phyloP scores from a whole-genome alignment of 2,329 filamentous ascomycete species.

The Dactylellina sp. region DNA sequence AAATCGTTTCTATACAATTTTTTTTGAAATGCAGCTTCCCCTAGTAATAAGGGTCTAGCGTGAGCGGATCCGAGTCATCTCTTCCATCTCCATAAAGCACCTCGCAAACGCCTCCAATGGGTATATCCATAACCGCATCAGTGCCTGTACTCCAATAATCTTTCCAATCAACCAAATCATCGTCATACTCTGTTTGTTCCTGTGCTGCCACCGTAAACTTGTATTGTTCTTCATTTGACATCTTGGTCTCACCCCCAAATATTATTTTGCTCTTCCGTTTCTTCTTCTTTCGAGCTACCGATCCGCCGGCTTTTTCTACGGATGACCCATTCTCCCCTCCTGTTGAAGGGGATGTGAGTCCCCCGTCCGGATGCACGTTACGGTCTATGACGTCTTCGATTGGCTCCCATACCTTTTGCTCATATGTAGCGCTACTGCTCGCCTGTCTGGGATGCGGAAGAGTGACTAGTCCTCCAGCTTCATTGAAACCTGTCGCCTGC shows the following conservation, averaged over 20 bases:
- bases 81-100: slow-evolving; percentile 81
- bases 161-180: slow-evolving; percentile 74
- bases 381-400: slow-evolving; percentile 42
- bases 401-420: slow-evolving; percentile 49
- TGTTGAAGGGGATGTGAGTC: slow-evolving; percentile 50
- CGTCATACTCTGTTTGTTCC: slow-evolving; percentile 59
- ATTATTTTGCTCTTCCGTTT: slow-evolving; percentile 63
- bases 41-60: slow-evolving; percentile 47
- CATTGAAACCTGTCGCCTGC: slow-evolving; percentile 42
- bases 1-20: no score
- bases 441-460: slow-evolving; percentile 24
- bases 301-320: slow-evolving; percentile 37
- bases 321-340: slow-evolving; percentile 47
- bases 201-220: slow-evolving; percentile 18
- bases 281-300: slow-evolving; percentile 58
- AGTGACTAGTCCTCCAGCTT: slow-evolving; percentile 28
- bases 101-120: slow-evolving; percentile 93
- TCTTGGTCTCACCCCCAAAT: slow-evolving; percentile 42
- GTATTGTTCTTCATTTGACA: slow-evolving; percentile 40
- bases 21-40: no score
- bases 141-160: slow-evolving; percentile 90
- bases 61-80: slow-evolving; percentile 60
- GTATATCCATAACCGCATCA: slow-evolving; percentile 97
- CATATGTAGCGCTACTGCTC: slow-evolving; percentile 38
- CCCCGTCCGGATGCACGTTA: slow-evolving; percentile 27